A percentile compares a stretch with the other conserved stretches of the same genome.
These are phyloP conservation scores for Coniosporium tulheliwenetii DNA, from an alignment of 2,329 filamentous ascomycete species.

Conservation along the genomic window DNA sequence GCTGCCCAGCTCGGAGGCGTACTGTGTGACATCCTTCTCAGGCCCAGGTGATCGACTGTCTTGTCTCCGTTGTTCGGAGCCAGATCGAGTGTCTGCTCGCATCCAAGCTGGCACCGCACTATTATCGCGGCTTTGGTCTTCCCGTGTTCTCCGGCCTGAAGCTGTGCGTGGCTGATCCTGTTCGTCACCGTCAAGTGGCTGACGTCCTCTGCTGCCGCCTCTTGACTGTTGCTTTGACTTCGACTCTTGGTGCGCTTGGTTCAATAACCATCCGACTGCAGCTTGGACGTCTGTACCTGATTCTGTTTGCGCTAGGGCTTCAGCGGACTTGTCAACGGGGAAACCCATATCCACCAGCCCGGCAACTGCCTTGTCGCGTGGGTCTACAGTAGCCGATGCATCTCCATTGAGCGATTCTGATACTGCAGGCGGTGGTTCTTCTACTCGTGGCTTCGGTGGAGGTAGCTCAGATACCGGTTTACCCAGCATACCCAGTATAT, in stretches of 20 bases:
- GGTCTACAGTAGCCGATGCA: constrained; percentile 19
- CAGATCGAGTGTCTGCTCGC: constrained; percentile 37
- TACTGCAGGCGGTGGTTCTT: neutral
- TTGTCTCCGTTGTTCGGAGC: constrained; percentile 29
- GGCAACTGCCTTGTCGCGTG: constrained; percentile 64
- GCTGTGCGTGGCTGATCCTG: constrained; percentile 8
- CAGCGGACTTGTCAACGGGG: constrained; percentile 63
- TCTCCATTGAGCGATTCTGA: neutral
- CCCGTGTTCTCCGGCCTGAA: constrained; percentile 18
- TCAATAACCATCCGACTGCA: constrained; percentile 77
- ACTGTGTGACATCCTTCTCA: constrained; percentile 63
- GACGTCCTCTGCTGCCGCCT: constrained; percentile 6
- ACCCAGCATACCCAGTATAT: constrained; percentile 45
- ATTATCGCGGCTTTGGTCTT: neutral
- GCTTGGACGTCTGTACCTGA: constrained; percentile 68
- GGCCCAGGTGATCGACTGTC: constrained; percentile 41
- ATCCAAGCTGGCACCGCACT: constrained; percentile 43
- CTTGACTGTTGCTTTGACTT: constrained; percentile 43
- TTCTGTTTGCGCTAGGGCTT: constrained; percentile 66
- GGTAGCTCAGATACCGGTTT: constrained; percentile 41
- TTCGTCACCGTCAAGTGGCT: constrained; percentile 4
- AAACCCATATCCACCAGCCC: constrained; percentile 95
- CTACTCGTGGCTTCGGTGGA: constrained; percentile 12
- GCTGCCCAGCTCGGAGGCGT: constrained; percentile 67
- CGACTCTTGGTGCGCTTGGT: constrained; percentile 75